Base-by-base conservation (phyloP, 768 basidiomycete species). In the Podaxis sp. region DNA sequence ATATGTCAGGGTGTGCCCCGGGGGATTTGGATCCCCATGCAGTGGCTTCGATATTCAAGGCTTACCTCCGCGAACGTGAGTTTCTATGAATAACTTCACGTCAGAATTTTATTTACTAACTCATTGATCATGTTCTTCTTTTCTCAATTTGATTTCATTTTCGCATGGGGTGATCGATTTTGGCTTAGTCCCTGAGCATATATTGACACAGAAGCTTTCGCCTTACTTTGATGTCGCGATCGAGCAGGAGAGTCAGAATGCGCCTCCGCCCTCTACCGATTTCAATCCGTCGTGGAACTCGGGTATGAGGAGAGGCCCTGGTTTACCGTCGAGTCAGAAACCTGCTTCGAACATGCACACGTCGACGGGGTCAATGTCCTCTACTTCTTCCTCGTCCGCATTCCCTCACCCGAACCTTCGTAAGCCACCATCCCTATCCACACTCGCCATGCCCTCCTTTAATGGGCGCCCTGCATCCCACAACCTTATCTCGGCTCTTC, bases 21-120 rank as follows among this genome's bases (percentile, higher is more conserved):
- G 86, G 90, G 6, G 94, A 98, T 68, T 75, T 98, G 37, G 95
- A 98, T 69, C 95, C 95, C 50, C 94, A 98, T 71, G 92, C 93
- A 1, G 95, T 98, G 5, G 88, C 95, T 18, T 91, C 92, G 25
- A 77, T 96, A 32, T 97, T 96, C 76, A 97, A 96, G 72, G 89
- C 92, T 0, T 98, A 87, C 71, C 78, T 98, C 46, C 89, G 95
- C 59, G 94, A 97, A 82, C 76, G 95, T 96, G 74, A 78, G 95
- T 81, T 5, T 6, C 13, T 36, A 18, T 44, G 61, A 48, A 7
- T 53, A 67, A 27, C 62, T 36, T 21, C 38, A n/a, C 38, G 14
- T 51, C 46, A 47, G 23, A 53, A 64, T 25, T 44, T 28, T 51
- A 9, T 36, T 14, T 36, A 32, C 36, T 57, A 35, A 23, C 23